phyloP scores from a whole-genome alignment of 352 stramenopile species.

The Plasmopara halstedii region DNA sequence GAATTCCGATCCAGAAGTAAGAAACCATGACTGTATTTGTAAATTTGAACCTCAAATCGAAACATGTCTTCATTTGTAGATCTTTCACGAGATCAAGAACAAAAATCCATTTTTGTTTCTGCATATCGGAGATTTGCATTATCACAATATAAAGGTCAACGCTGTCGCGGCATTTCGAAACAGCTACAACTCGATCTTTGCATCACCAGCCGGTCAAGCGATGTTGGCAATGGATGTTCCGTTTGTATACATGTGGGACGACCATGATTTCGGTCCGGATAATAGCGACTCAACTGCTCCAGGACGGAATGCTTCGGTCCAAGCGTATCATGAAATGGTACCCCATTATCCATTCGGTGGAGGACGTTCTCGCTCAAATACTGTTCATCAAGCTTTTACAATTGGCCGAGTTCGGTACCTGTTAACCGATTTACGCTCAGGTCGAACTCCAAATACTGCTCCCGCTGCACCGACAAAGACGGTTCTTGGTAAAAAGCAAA shows the following conservation, averaged over 20 bases:
- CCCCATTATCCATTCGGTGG: constrained; percentile 58
- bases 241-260: constrained; percentile 87
- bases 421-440: constrained; percentile 73
- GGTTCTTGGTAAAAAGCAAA: constrained; percentile 76
- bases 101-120: constrained; percentile 77
- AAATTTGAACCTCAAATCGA: no score
- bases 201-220: constrained; percentile 48
- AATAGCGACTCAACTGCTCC: constrained; percentile 79
- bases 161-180: constrained; percentile 46
- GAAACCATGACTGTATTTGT: not conserved
- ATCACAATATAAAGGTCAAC: constrained; percentile 75
- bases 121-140: constrained; percentile 86
- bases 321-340: constrained; percentile 76
- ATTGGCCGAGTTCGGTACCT: constrained; percentile 81
- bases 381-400: constrained; percentile 75
- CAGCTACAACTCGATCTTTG: constrained; percentile 68
- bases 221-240: constrained; percentile 82
- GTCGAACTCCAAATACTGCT: constrained; percentile 56
- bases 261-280: constrained; percentile 87
- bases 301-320: constrained; percentile 58
- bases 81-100: constrained; percentile 52
- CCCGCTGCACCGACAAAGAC: constrained; percentile 71
- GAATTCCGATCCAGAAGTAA: constrained; percentile 54
- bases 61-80: no score
- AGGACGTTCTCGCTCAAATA: constrained; percentile 28